Evolutionary conservation across 441 rosid species (phyloP), one percentile per base, ranked within the genome.

Genomic region (Adansonia gregorii): DNA sequence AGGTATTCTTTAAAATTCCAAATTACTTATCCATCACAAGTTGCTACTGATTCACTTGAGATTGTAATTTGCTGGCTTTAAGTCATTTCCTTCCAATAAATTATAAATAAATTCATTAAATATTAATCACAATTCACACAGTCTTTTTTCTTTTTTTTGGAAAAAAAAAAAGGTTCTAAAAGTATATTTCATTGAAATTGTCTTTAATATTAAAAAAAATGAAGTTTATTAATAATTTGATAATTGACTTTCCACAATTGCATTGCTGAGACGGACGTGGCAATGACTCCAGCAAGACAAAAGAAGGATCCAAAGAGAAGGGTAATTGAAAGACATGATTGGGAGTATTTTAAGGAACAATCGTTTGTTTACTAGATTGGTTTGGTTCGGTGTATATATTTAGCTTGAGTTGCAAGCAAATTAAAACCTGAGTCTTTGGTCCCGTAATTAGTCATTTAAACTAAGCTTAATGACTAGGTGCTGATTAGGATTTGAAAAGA

Each of bases 401-500:
- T 70, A 5, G 17, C 61, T 27, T 70, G 8, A 31, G 19, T 5
- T 17, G 19, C 46, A 55, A 56, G n/a, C 0, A 39, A 69, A 5
- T 35, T 0, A n/a, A 56, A 1, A 39, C 27, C 1, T 3, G 1
- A 2, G 2, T 22, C 72, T 52, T 49, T 35, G 75, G 70, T 2
- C 43, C 9, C 72, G 43, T 17, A 51, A 49, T 49, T 20, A 39
- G 24, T 48, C 48, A 6, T 0, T 2, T n/a, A 20, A 35, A 35
- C 27, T 3, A 59, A 3, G 8, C 8, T 20, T 12, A 15, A 35
- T 14, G 67, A 35, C 31, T 6, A 3, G 41, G 35, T 31, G 82
- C 75, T 76, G 84, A 82, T 19, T 75, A 75, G 73, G 77, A 78
- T 35, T 43, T 20, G 78, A 65, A 60, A 64, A 41, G n/a, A 4